Evolutionary conservation across 108 stramenopile genomes (phyloP), one percentile per base, ranked within the genome.

Genomic region (Nitzschia inconspicua): DNA sequence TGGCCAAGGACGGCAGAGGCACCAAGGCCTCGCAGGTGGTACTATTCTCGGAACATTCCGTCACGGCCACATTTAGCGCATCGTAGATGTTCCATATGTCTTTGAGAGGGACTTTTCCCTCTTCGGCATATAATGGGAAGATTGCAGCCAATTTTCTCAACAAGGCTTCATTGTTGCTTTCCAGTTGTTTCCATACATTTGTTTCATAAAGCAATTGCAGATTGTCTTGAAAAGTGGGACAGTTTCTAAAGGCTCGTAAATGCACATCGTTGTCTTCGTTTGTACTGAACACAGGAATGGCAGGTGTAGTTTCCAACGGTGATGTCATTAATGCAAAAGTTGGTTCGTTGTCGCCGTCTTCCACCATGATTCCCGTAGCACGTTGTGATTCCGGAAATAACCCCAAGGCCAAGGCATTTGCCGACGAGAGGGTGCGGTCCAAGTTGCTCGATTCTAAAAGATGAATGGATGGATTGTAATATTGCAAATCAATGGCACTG

Each of bases 31-130:
- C 23, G 31, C 46, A 71, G 14, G 53, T 28, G 16, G 31, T 30
- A 2, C 24, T 3, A 36, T 66, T 25, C 18, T 2, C 1, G n/a
- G 16, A 30, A 40, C 79, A 80, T 49, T 80, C 79, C 3, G 63
- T 66, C 42, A 42, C 23, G 19, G 74, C 66, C 9, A 80, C 73
- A 28, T 76, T 29, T 36, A 80, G 56, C 13, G 31, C 22, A 47
- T 80, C 74, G 29, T 67, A 80, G 6, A 57, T 72, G 56, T 75
- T 68, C 75, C 74, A 80, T 3, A 72, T 5, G 18, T 75, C 28
- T 18, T 61, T 44, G 16, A 80, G 25, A 22, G 59, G 54, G 3
- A 75, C 63, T 22, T 14, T 39, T 40, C 65, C 68, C 11, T 48
- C 36, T 23, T 44, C 47, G 11, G 43, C 34, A 27, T 47, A 59